phyloP scores from a whole-genome alignment of 2,329 filamentous ascomycete species.

The Penicillium hesseltinei region DNA sequence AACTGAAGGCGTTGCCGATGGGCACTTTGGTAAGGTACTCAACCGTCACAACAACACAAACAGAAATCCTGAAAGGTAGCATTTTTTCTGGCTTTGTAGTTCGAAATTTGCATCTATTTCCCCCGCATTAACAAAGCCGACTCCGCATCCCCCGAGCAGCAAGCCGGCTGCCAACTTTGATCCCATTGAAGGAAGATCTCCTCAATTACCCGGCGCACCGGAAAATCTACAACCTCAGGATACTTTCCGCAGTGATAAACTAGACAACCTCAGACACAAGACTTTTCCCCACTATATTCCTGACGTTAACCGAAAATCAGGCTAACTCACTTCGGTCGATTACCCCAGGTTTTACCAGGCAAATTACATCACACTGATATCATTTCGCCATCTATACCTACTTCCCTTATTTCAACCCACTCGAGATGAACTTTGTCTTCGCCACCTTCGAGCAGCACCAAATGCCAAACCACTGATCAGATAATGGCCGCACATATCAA shows the following conservation, averaged over 20 bases:
- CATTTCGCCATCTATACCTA: not conserved
- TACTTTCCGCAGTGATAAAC: too few species aligned
- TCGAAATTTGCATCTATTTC: not conserved
- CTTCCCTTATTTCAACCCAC: not conserved
- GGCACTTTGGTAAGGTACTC: not conserved
- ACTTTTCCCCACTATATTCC: not conserved
- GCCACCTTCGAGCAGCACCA: not conserved
- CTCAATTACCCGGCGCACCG: not conserved
- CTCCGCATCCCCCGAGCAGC: not conserved
- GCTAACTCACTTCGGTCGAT: constrained; percentile 2
- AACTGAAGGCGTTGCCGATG: not conserved
- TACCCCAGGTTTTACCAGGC: not conserved
- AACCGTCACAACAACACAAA: not conserved
- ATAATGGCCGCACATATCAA: constrained; percentile 26
- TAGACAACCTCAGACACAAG: not conserved
- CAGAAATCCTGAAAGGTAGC: too few species aligned
- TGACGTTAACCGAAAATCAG: not conserved
- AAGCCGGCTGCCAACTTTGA: not conserved
- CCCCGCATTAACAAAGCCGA: not conserved
- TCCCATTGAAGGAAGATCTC: constrained; percentile 11
- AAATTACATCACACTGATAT: constrained; percentile 21
- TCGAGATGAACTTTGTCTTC: not conserved
- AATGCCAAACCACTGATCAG: not conserved
- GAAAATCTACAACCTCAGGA: not conserved
- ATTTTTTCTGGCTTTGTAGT: not conserved